These are phyloP conservation scores for Vickermania spadyakhi DNA, from an alignment of 208 protist species.

Conservation along the genomic window DNA sequence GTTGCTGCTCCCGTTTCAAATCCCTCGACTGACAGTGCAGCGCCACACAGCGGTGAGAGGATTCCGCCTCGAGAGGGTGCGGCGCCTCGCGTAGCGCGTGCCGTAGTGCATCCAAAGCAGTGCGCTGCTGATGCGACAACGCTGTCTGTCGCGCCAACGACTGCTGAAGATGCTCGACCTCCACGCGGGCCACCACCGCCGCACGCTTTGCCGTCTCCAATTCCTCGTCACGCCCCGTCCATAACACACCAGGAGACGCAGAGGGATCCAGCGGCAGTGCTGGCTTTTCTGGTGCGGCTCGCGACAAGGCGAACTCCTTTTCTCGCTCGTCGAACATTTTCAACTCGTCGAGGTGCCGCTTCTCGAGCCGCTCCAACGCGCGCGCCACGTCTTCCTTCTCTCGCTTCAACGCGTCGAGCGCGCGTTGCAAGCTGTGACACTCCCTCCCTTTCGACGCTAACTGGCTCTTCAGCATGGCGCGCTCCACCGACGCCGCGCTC, in stretches of 20 bases:
- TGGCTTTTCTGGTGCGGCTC: neutral
- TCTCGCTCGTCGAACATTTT: neutral
- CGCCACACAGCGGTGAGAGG: too few species aligned
- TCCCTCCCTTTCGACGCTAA: slow-evolving; percentile 3
- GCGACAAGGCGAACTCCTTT: neutral
- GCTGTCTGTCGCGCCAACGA: slow-evolving; percentile 3
- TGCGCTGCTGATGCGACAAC: slow-evolving; percentile 6
- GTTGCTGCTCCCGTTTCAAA: too few species aligned
- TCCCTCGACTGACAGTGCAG: too few species aligned
- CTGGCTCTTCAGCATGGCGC: neutral
- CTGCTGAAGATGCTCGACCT: neutral
- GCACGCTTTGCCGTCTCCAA: neutral
- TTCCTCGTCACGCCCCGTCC: neutral
- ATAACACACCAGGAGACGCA: neutral
- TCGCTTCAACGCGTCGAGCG: slow-evolving; percentile 1
- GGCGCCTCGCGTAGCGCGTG: too few species aligned
- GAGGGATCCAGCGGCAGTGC: neutral
- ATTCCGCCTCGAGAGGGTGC: too few species aligned
- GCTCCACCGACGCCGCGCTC: slow-evolving; percentile 5
- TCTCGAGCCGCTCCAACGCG: neutral
- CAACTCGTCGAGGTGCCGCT: neutral
- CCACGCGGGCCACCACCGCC: slow-evolving; percentile 3
- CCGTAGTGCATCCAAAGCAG: too few species aligned
- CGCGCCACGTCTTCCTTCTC: neutral
- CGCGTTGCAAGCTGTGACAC: neutral